These are phyloP conservation scores for Coprinellus micaceus DNA, from an alignment of 768 basidiomycete genomes.

Conservation along the genomic window DNA sequence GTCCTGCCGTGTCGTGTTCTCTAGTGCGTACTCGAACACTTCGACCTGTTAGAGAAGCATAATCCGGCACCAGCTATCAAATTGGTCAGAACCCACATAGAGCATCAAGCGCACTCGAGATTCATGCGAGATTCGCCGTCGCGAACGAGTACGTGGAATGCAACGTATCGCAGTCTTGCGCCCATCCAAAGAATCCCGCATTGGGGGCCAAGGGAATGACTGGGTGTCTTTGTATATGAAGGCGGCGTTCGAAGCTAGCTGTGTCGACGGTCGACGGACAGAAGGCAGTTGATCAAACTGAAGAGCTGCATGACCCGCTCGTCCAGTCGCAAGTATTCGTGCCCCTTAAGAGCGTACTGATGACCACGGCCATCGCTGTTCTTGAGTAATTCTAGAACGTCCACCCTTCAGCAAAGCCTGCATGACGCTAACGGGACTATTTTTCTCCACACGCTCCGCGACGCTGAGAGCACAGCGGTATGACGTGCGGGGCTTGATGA, in stretches of 20 bases:
- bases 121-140: constrained; percentile 96
- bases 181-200: constrained; percentile 93
- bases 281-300: constrained; percentile 91
- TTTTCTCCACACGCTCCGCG: constrained; percentile 91
- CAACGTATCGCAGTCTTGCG: constrained; percentile 90
- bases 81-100: constrained; percentile 54
- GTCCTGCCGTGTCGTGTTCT: constrained; percentile 98
- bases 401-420: constrained; percentile 74
- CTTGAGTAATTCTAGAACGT: constrained; percentile 74
- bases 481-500: constrained; percentile 83
- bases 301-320: constrained; percentile 99
- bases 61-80: constrained; percentile 96
- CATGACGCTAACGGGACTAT: constrained; percentile 81
- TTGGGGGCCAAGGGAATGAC: constrained; percentile 95
- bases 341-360: constrained; percentile 90
- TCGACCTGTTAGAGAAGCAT: constrained; percentile 96
- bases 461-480: constrained; percentile 79
- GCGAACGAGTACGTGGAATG: constrained; percentile 93
- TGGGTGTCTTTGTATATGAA: constrained; percentile 90
- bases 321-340: constrained; percentile 98
- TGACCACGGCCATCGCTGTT: constrained; percentile 94
- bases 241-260: constrained; percentile 90
- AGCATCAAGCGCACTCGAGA: constrained; percentile 98
- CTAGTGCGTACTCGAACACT: constrained; percentile 97
- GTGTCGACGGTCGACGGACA: constrained; percentile 92